Base-by-base conservation (phyloP, 1,139 yeast genomes). In the Taiozyma onychis region DNA sequence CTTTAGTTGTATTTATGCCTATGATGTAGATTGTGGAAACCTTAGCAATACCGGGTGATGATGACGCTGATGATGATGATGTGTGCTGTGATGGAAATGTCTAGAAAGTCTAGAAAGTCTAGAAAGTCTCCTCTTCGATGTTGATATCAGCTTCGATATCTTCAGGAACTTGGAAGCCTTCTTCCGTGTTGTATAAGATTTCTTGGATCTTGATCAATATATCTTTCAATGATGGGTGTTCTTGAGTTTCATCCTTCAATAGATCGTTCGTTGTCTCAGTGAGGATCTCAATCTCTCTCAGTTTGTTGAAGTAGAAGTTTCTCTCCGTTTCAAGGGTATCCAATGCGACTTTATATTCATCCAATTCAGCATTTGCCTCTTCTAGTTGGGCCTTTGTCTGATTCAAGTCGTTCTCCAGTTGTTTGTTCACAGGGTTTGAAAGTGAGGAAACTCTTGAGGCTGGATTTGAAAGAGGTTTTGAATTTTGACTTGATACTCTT, bases 261-360 rank as follows among this genome's bases (percentile, higher is more conserved):
- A 73, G 65, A 48, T 81, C 87, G 50, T 77, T 77, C 16, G 86
- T 77, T 37, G 83, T 77, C 62, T 86, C 90, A 22, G 86, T 79
- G 48, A 91, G 69, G 35, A 89, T 81, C 67, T 93, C 99, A 54
- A 93, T 88, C 54, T 87, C 96, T 54, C 97, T 78, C 49, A 93
- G 74, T 69, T 93, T 93, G 61, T 86, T 85, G 69, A 88, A 93
- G 67, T 93, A 93, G 62, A 93, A 90, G 64, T 88, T 87, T 54
- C 98, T 79, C 65, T 95, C 99, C 1, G 69, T 76, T 60, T 83
- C 87, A 51, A 88, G 72, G 30, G 82, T 78, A 49, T 80, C 82
- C 34, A 80, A 73, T 18, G 81, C 76, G 18, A 75, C 68, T 54
- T 74, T 76, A 57, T 73, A 76, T 54, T 81, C 84, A 30, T 71